phyloP scores from a whole-genome alignment of 495 filamentous ascomycete genomes.

The Penicillium atrosanguineum region DNA sequence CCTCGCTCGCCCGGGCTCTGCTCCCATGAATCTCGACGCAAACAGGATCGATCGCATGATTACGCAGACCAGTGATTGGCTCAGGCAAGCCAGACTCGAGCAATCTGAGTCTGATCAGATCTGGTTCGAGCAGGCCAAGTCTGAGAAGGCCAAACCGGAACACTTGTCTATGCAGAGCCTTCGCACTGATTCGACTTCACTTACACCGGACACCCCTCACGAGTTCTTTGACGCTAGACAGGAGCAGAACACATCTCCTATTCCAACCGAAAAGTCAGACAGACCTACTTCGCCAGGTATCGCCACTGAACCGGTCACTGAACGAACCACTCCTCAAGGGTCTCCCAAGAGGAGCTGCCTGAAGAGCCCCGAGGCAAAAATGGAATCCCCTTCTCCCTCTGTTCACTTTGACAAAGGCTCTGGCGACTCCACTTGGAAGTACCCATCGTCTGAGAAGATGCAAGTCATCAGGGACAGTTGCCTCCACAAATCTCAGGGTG shows the following conservation, averaged over 20 bases:
- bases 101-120: no score
- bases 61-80: no score
- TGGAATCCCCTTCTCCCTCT: background rate
- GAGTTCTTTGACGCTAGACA: conserved; percentile 8
- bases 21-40: no score
- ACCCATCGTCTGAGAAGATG: no score
- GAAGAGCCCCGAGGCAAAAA: background rate
- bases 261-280: background rate
- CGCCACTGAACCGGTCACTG: background rate
- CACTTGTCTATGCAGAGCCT: background rate
- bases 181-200: background rate
- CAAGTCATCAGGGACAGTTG: background rate
- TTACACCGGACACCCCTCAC: background rate
- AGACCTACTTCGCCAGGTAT: background rate
- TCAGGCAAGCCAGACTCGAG: no score
- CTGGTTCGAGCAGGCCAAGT: no score
- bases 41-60: no score
- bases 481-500: background rate
- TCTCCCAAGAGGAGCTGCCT: background rate
- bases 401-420: background rate
- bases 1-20: no score
- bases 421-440: background rate
- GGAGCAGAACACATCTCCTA: conserved; percentile 1
- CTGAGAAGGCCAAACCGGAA: background rate
- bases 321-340: background rate